phyloP scores from a whole-genome alignment of 495 filamentous ascomycete genomes.

The Penicillium paradoxum region DNA sequence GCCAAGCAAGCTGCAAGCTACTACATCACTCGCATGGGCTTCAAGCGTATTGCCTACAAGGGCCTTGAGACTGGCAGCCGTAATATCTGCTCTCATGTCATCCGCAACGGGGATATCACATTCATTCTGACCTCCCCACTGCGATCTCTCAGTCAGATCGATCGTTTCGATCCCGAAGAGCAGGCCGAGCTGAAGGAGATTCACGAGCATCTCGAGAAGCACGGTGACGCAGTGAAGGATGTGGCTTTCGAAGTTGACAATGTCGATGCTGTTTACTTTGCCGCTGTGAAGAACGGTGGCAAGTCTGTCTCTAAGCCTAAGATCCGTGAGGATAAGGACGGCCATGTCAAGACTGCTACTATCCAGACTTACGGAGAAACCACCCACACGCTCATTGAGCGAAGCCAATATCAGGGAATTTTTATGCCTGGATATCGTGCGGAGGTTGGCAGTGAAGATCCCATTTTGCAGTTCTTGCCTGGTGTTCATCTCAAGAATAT shows the following conservation, averaged over 20 bases:
- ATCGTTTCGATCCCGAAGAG: conserved; percentile 50
- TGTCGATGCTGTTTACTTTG: conserved; percentile 65
- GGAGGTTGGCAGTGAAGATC: conserved; percentile 39
- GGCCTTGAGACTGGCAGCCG: conserved; percentile 84
- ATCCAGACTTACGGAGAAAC: conserved; percentile 89
- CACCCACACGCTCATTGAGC: conserved; percentile 79
- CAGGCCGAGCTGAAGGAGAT: conserved; percentile 59
- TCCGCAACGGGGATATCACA: conserved; percentile 68
- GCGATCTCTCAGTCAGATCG: conserved; percentile 49
- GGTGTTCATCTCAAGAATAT: conserved; percentile 62
- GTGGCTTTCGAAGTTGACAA: conserved; percentile 88
- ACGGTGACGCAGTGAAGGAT: conserved; percentile 89
- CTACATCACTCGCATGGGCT: conserved; percentile 81
- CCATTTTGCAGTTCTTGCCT: conserved; percentile 50
- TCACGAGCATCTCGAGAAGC: conserved; percentile 67
- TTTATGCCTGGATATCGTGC: conserved; percentile 78
- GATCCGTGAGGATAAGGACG: conserved; percentile 41
- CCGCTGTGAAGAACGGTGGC: conserved; percentile 67
- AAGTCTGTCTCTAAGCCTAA: conserved; percentile 55
- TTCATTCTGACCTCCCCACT: conserved; percentile 84
- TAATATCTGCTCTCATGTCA: conserved; percentile 69
- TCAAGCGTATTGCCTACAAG: conserved; percentile 71
- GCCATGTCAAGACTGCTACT: conserved; percentile 61
- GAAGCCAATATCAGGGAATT: conserved; percentile 56
- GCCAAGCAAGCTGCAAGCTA: conserved; percentile 87